Conservation (phyloP, 805 yeast species). For the Candida ipomoeae region DNA sequence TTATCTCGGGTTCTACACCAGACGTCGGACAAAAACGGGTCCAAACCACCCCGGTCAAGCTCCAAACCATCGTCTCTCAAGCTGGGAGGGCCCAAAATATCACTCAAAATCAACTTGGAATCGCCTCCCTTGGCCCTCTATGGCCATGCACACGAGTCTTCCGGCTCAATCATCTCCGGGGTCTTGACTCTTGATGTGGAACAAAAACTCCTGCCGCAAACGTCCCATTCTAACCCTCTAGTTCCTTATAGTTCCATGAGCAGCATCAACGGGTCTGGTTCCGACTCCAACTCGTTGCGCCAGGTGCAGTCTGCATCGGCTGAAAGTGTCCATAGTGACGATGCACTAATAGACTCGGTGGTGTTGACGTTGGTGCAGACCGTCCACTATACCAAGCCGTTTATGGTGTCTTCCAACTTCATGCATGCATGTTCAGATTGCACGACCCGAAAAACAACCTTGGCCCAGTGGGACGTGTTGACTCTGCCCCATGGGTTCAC, state of each 20-base stretch:
- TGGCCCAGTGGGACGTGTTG: slow-evolving; percentile 88
- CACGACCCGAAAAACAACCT: slow-evolving; percentile 46
- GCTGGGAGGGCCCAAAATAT: slow-evolving; percentile 27
- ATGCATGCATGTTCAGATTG: slow-evolving; percentile 59
- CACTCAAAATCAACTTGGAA: slow-evolving; percentile 63
- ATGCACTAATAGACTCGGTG: slow-evolving; percentile 45
- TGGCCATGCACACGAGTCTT: slow-evolving; percentile 71
- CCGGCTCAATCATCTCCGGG: slow-evolving; percentile 87
- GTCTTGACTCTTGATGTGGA: slow-evolving; percentile 48
- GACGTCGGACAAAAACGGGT: slow-evolving; percentile 12
- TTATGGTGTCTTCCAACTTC: slow-evolving; percentile 47
- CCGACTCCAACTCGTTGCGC: not conserved
- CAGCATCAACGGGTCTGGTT: not conserved
- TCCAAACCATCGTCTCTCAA: not conserved
- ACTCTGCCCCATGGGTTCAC: slow-evolving; percentile 53
- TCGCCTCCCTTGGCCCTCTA: slow-evolving; percentile 88
- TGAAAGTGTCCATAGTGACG: not conserved
- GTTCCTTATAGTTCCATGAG: slow-evolving; percentile 5
- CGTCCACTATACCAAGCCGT: slow-evolving; percentile 62
- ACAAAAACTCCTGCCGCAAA: not conserved
- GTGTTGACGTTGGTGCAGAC: slow-evolving; percentile 69
- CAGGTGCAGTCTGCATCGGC: slow-evolving; percentile 1
- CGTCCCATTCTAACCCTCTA: slow-evolving; percentile 1
- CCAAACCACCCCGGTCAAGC: slow-evolving; percentile 1
- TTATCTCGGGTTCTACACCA: slow-evolving; percentile 22